Percentiles rank a stretch among this genome's conserved stretches.
Evolutionary conservation across 768 basidiomycete genomes (phyloP).

Genomic region (Pleurotus giganteus): DNA sequence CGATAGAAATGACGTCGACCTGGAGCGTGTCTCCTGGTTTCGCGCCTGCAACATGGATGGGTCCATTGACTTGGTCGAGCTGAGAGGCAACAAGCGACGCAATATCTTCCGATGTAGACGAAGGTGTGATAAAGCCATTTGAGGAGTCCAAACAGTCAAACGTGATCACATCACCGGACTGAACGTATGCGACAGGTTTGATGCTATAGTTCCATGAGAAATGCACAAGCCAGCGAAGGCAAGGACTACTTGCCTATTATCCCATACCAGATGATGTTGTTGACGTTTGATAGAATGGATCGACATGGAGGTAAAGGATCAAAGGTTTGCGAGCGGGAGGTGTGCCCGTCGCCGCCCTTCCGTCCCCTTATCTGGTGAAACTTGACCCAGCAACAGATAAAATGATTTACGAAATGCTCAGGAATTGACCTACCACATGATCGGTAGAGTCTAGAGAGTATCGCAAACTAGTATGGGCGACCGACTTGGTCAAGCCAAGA

Average conservation of each 20-base stretch:
- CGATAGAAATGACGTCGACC: constrained; percentile 53
- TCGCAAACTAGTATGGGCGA: too few species aligned
- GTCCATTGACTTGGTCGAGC: constrained; percentile 61
- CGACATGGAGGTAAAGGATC: background rate
- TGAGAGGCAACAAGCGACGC: constrained; percentile 41
- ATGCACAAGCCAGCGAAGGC: background rate
- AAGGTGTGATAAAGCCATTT: constrained; percentile 52
- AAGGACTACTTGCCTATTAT: background rate
- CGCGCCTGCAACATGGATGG: constrained; percentile 52
- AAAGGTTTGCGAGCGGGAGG: too few species aligned
- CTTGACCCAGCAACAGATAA: too few species aligned
- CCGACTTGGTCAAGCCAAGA: too few species aligned
- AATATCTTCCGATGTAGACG: constrained; percentile 36
- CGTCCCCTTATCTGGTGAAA: too few species aligned
- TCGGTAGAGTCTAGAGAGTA: too few species aligned
- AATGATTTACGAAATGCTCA: too few species aligned
- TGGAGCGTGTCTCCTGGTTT: constrained; percentile 56
- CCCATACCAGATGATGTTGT: background rate
- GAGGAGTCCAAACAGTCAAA: constrained; percentile 67
- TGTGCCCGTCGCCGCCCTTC: too few species aligned
- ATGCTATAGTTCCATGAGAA: background rate
- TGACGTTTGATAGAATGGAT: background rate
- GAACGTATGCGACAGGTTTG: constrained; percentile 38
- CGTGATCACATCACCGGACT: constrained; percentile 52
- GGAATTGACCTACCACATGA: too few species aligned